phyloP scores from a whole-genome alignment of 2,329 filamentous ascomycete genomes.

The Monosporascus cannonballus region DNA sequence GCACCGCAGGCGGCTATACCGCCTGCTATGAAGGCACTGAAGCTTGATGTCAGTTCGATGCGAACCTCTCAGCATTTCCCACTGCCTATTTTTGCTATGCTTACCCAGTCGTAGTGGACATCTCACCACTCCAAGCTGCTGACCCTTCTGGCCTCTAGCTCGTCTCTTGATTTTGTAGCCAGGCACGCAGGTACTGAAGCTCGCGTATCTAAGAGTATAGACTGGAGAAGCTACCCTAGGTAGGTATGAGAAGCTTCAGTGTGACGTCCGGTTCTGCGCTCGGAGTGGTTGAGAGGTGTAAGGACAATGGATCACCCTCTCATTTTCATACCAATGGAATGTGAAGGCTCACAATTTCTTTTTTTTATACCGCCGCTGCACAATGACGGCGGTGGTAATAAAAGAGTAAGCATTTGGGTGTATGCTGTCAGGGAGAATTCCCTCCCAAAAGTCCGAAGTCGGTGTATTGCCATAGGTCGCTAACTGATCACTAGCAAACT shows the following conservation, averaged over 20 bases:
- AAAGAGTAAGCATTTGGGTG: neutral
- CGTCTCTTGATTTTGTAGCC: neutral
- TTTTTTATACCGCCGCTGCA: neutral
- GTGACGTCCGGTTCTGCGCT: neutral
- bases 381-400: neutral
- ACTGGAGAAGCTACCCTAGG: neutral
- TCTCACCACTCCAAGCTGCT: neutral
- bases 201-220: neutral
- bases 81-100: neutral
- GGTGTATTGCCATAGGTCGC: neutral
- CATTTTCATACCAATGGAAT: no score
- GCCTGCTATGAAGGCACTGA: conserved; percentile 84
- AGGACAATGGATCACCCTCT: no score
- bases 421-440: neutral
- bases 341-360: no score
- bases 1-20: conserved; percentile 96
- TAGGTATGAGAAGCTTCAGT: neutral
- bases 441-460: neutral
- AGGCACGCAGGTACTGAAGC: neutral
- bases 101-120: conserved; percentile 23
- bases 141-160: neutral
- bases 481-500: no score
- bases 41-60: conserved; percentile 9
- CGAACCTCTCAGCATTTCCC: neutral
- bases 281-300: neutral